Percentiles rank a stretch among this genome's conserved stretches.
Evolutionary conservation across 163 green algal genomes (phyloP).

Genomic region (Chlamydomonas reinhardtii): DNA sequence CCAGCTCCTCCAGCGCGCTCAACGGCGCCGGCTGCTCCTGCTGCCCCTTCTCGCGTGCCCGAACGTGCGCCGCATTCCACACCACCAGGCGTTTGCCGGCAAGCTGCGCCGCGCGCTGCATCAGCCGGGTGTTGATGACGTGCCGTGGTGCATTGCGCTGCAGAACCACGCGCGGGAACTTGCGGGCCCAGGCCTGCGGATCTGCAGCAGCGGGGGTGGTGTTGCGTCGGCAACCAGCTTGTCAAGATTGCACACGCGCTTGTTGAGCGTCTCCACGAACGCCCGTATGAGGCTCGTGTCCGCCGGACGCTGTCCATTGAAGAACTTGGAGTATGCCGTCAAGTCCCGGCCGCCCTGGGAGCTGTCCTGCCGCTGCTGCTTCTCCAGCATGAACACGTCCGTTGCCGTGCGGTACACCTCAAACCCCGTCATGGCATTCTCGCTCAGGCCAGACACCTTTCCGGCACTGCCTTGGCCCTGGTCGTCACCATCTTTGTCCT

Average conservation of each 20-base stretch:
- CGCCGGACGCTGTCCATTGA: not conserved
- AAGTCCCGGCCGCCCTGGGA: not conserved
- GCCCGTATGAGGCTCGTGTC: not conserved
- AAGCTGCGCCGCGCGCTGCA: not conserved
- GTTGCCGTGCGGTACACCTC: not conserved
- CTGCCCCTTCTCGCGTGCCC: not conserved
- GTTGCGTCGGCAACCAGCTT: not conserved
- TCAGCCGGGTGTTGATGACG: not conserved
- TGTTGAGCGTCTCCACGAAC: not conserved
- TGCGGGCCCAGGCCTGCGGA: no score
- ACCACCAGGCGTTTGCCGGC: not conserved
- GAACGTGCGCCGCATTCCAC: not conserved
- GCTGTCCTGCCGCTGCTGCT: slow-evolving; percentile 6
- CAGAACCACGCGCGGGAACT: not conserved
- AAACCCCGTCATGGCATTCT: not conserved
- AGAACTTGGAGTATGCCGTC: not conserved
- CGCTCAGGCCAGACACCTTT: no score
- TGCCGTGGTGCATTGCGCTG: not conserved
- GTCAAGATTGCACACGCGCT: not conserved
- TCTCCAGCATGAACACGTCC: not conserved
- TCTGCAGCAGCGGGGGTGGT: no score
- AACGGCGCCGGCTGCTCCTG: not conserved
- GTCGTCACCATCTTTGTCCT: no score
- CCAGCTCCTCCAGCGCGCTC: not conserved
- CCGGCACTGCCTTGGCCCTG: no score